Percentiles rank a stretch among this genome's conserved stretches.
Evolutionary conservation across 768 basidiomycete species (phyloP).

Genomic region (Pulveroboletus sp.): DNA sequence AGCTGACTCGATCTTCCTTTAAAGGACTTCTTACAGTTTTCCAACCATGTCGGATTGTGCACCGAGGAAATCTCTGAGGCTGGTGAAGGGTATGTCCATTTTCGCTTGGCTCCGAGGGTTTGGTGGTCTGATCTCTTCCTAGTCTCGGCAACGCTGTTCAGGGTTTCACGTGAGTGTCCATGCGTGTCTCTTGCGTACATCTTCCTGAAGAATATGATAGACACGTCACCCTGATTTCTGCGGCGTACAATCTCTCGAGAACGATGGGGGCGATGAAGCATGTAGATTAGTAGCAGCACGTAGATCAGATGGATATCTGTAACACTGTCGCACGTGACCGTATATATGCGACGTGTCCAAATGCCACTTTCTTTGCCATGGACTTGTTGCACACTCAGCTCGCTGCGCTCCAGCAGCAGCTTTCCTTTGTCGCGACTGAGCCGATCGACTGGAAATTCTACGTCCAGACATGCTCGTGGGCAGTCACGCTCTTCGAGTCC

Average conservation of each 20-base stretch:
- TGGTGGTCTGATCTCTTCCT: not conserved
- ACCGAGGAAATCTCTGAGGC: conserved; percentile 83
- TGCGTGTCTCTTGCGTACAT: not conserved
- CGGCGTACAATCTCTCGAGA: conserved; percentile 78
- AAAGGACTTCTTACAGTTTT: conserved; percentile 74
- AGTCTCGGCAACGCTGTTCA: conserved; percentile 87
- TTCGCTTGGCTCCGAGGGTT: not conserved
- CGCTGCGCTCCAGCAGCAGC: conserved; percentile 49
- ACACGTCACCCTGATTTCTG: conserved; percentile 81
- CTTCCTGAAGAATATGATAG: conserved; percentile 31
- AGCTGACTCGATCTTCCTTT: not conserved
- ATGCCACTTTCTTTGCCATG: conserved; percentile 19
- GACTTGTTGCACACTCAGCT: conserved; percentile 61
- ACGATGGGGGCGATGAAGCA: conserved; percentile 36
- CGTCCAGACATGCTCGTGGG: conserved; percentile 76
- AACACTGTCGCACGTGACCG: conserved; percentile 17
- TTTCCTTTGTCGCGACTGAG: conserved; percentile 70
- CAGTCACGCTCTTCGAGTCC: conserved; percentile 78
- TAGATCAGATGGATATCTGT: too few relatives aligned
- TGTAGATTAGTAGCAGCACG: not conserved
- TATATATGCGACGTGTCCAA: conserved; percentile 10
- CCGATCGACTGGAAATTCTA: conserved; percentile 78
- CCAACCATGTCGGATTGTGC: conserved; percentile 85
- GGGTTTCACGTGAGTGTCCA: conserved; percentile 72
- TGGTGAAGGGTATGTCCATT: conserved; percentile 64